phyloP scores from a whole-genome alignment of 768 basidiomycete species.

The Leucogyrophana mollusca region DNA sequence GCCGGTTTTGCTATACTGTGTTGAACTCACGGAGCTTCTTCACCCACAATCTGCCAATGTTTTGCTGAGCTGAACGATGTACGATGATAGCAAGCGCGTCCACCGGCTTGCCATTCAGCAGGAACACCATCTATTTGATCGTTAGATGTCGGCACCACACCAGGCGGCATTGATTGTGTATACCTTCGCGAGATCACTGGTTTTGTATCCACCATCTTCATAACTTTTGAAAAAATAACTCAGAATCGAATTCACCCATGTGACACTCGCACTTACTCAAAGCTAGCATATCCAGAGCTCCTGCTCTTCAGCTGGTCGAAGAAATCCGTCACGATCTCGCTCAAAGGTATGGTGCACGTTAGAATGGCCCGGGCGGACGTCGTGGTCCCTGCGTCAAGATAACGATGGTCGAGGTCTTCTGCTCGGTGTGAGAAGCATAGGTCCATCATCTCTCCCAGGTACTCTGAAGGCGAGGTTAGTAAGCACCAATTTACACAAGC shows the following conservation, averaged over 20 bases:
- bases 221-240: too few species aligned
- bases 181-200: slow-evolving; percentile 83
- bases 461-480: slow-evolving; percentile 48
- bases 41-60: slow-evolving; percentile 80
- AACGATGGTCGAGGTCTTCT: slow-evolving; percentile 78
- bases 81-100: slow-evolving; percentile 94
- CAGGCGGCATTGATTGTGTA: too few species aligned
- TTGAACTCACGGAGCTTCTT: slow-evolving; percentile 82
- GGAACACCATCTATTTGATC: slow-evolving; percentile 73
- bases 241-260: too few species aligned
- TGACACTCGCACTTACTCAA: too few species aligned
- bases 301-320: slow-evolving; percentile 94
- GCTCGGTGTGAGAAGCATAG: slow-evolving; percentile 86
- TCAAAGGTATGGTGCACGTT: slow-evolving; percentile 81
- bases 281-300: slow-evolving; percentile 88
- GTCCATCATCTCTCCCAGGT: slow-evolving; percentile 95
- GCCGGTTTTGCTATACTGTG: too few species aligned
- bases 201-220: slow-evolving; percentile 87
- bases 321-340: slow-evolving; percentile 93
- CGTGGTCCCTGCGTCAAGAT: slow-evolving; percentile 62
- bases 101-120: slow-evolving; percentile 85
- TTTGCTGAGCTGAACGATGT: slow-evolving; percentile 75
- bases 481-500: neutral
- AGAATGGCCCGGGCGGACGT: slow-evolving; percentile 71
- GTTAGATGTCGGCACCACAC: slow-evolving; percentile 1